Percentiles rank a stretch among this genome's conserved stretches.
Evolutionary conservation across 495 filamentous ascomycete species (phyloP).

Genomic region (Evernia prunastri): DNA sequence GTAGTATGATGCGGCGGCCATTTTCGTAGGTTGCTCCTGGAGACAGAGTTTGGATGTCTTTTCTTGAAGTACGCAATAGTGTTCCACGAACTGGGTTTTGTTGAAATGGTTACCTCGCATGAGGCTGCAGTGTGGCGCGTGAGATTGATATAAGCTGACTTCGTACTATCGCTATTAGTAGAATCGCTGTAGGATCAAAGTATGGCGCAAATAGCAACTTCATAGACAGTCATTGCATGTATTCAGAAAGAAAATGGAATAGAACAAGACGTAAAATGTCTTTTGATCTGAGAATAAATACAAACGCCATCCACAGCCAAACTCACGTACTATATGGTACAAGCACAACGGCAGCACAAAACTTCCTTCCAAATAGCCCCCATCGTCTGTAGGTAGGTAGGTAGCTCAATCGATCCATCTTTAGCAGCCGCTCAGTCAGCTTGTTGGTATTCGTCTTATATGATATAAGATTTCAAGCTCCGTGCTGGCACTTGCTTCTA

Average conservation of each 20-base stretch:
- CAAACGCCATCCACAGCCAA: not conserved
- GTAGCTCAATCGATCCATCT: not conserved
- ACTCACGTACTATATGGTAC: too few species aligned
- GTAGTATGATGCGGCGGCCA: slow-evolving; percentile 8
- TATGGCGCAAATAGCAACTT: not conserved
- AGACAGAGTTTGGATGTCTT: not conserved
- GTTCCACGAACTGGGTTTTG: not conserved
- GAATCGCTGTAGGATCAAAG: not conserved
- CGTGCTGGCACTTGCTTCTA: not conserved
- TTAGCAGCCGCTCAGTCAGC: not conserved
- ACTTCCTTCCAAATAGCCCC: too few species aligned
- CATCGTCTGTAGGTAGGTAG: too few species aligned
- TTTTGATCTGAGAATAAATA: not conserved
- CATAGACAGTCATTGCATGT: not conserved
- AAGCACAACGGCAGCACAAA: not conserved
- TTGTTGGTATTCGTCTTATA: not conserved
- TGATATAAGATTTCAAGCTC: not conserved
- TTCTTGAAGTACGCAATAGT: not conserved
- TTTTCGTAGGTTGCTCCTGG: not conserved
- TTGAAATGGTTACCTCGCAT: not conserved
- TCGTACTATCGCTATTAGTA: not conserved
- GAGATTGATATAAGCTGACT: not conserved
- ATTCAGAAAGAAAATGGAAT: not conserved
- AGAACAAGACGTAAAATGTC: not conserved
- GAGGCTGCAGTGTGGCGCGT: not conserved